phyloP scores from a whole-genome alignment of 495 filamentous ascomycete genomes.

The Annulohypoxylon maeteangense region DNA sequence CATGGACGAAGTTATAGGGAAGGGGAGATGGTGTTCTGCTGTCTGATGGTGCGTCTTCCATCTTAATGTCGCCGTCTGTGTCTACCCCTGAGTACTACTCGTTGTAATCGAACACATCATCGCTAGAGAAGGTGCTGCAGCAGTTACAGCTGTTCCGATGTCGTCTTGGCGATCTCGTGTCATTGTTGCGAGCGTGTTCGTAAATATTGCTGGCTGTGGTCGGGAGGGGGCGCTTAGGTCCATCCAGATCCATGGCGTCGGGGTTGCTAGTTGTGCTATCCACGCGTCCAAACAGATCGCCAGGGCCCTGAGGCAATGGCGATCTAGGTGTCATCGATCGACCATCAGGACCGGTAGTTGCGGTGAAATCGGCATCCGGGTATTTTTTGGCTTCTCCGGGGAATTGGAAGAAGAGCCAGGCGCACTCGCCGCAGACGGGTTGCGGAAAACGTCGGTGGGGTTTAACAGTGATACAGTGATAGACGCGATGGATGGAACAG shows the following conservation, averaged over 20 bases:
- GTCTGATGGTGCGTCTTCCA: slow-evolving; percentile 18
- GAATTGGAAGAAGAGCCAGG: slow-evolving; percentile 39
- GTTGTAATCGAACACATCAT: neutral
- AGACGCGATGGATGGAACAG: slow-evolving; percentile 37
- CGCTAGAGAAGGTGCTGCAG: neutral
- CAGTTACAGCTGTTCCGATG: neutral
- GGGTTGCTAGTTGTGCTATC: neutral
- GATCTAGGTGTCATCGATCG: neutral
- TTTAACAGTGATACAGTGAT: slow-evolving; percentile 26
- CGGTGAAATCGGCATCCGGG: slow-evolving; percentile 26
- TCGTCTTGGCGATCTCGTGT: neutral
- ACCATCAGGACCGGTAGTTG: slow-evolving; percentile 5
- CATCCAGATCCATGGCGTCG: neutral
- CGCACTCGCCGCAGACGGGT: slow-evolving; percentile 38
- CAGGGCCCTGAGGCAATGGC: neutral
- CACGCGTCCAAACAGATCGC: neutral
- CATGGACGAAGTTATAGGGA: neutral
- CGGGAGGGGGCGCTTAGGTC: neutral
- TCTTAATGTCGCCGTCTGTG: slow-evolving; percentile 30
- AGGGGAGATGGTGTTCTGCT: neutral
- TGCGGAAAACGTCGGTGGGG: slow-evolving; percentile 35
- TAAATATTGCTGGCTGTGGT: slow-evolving; percentile 12
- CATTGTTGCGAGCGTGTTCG: neutral
- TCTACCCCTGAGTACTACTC: slow-evolving; percentile 32
- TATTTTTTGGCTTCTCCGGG: slow-evolving; percentile 31